Conservation (phyloP, 2,329 filamentous ascomycete species). For the Aspergillus transmontanensis region DNA sequence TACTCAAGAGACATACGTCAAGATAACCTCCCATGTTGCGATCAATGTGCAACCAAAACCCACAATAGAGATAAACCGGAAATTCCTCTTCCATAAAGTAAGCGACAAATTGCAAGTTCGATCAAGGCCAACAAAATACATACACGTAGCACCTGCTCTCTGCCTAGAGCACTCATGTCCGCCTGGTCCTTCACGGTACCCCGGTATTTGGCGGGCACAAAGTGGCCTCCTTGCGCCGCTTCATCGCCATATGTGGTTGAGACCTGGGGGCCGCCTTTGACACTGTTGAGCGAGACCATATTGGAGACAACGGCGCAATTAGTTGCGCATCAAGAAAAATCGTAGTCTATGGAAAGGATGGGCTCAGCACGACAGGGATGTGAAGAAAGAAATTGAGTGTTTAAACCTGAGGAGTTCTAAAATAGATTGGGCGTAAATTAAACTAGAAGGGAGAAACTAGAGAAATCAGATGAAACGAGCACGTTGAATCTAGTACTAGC, state of each 20-base stretch:
- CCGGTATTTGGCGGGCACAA: constrained; percentile 31
- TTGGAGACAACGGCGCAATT: background rate
- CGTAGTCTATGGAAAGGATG: background rate
- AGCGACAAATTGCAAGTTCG: background rate
- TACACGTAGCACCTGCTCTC: constrained; percentile 43
- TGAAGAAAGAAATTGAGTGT: background rate
- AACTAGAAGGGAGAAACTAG: background rate
- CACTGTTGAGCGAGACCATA: background rate
- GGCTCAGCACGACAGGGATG: background rate
- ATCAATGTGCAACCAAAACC: constrained; percentile 50
- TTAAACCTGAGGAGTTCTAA: background rate
- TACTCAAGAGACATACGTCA: constrained; percentile 34
- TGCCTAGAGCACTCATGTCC: constrained; percentile 43
- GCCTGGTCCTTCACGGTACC: constrained; percentile 38
- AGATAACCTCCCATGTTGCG: constrained; percentile 47
- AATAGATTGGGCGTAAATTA: background rate
- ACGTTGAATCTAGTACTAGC: background rate
- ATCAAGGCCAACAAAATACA: constrained; percentile 11
- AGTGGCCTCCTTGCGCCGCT: background rate
- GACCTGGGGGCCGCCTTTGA: background rate
- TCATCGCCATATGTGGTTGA: constrained; percentile 1
- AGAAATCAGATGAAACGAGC: background rate
- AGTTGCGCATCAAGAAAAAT: background rate
- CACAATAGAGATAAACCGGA: constrained; percentile 48
- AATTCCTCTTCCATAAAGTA: constrained; percentile 41